Base-by-base conservation (phyloP, 495 filamentous ascomycete genomes). In the Talaromyces proteolyticus region DNA sequence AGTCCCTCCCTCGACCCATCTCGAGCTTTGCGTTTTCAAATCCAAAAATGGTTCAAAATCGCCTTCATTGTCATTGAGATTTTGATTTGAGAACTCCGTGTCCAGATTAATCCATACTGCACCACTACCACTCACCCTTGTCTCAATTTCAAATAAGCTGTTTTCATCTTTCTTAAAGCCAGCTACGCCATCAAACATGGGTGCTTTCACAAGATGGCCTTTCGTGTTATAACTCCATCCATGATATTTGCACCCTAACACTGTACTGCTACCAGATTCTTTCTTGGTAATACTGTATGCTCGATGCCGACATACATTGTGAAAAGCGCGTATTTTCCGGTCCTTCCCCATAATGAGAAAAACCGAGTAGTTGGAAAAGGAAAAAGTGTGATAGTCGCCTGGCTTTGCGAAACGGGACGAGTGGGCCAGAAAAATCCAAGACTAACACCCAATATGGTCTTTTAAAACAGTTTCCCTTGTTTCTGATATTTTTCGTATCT, bases 171-270 rank as follows among this genome's bases (percentile, higher is more conserved):
- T 81, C 40, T 81, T 73, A 56, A 85, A 84, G 16, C 73, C 78
- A 14, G 65, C 58, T 3, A 82, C 54, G 11, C 68, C 65, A 17
- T 82, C 71, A 46, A 80, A 85, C 24, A 76, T 68, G 1, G 81
- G 79, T 2, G 81, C 80, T 58, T 82, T 81, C 41, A 79, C 71
- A 36, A 84, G 60, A 26, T 74, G 68, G 16, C 81, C 80, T 38
- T 59, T 68, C 4, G 72, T 69, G 47, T 78, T 73, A 52, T 83
- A 84, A 34, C 73, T 76, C 80, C 81, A 85, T 20, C 81, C 80
- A 59, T 85, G 81, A 53, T 83, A 85, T 39, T 74, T 67, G 59
- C 80, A 85, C 2, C 69, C 62, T 11, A 84, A 66, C 6, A 82
- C 70, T 7, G 66, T 69, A 16, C 75, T 69, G 23, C 62, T 67